phyloP scores from a whole-genome alignment of 805 yeast species.

The Schwanniomyces occidentalis region DNA sequence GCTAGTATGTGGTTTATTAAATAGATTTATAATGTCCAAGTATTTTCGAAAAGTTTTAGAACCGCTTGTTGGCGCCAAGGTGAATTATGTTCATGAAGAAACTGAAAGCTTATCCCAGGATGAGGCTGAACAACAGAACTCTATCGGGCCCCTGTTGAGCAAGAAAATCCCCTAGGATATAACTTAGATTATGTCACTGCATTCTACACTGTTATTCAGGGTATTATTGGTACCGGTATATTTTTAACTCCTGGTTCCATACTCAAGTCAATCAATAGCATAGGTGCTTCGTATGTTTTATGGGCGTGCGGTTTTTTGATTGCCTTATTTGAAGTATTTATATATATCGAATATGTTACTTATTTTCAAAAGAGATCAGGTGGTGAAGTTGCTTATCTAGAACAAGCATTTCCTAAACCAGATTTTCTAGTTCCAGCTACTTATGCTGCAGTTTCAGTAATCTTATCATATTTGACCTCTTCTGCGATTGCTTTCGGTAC shows the following conservation, averaged over 20 bases:
- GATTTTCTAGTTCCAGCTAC: constrained; percentile 34
- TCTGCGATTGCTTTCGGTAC: constrained; percentile 40
- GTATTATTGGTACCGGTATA: constrained; percentile 77
- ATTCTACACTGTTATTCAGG: constrained; percentile 60
- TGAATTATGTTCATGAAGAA: neutral
- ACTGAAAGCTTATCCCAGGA: too few species aligned
- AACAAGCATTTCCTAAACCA: constrained; percentile 38
- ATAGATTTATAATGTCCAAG: too few species aligned
- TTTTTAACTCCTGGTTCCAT: constrained; percentile 63
- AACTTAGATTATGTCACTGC: constrained; percentile 55
- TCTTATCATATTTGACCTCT: constrained; percentile 35
- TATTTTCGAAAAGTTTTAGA: too few species aligned
- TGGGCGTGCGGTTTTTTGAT: constrained; percentile 44
- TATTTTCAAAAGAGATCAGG: constrained; percentile 38
- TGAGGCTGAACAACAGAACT: too few species aligned
- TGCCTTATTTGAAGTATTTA: constrained; percentile 34
- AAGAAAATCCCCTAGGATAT: constrained; percentile 36
- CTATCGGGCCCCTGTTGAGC: constrained; percentile 47
- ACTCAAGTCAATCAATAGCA: constrained; percentile 43
- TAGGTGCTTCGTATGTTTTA: constrained; percentile 45
- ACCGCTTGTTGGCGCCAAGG: neutral
- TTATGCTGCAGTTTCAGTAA: constrained; percentile 38
- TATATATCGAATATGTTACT: constrained; percentile 43
- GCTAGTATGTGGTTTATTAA: too few species aligned
- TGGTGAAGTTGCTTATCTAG: constrained; percentile 40